A percentile compares a stretch with the other conserved stretches of the same genome.
Evolutionary conservation across 2,329 filamentous ascomycete species (phyloP).

Genomic region (Talaromyces albobiverticillius): DNA sequence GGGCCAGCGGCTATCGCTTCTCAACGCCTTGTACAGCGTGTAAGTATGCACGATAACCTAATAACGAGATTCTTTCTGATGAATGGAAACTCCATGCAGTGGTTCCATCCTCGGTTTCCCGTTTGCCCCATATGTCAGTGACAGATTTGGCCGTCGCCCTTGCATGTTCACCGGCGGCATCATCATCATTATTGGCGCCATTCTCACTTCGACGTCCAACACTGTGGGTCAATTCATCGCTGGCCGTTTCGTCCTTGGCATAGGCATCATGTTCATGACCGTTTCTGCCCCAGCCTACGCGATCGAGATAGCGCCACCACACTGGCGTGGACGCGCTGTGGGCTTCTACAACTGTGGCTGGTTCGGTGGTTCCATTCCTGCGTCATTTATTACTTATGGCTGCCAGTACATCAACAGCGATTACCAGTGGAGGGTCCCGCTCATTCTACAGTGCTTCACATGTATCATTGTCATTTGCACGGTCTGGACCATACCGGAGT

Average conservation of each 20-base stretch:
- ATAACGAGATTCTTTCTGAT: neutral
- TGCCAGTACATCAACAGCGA: constrained; percentile 44
- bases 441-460: constrained; percentile 64
- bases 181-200: constrained; percentile 46
- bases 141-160: constrained; percentile 44
- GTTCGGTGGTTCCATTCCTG: constrained; percentile 53
- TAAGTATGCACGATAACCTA: constrained; percentile 26
- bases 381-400: constrained; percentile 50
- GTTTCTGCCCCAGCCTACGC: constrained; percentile 50
- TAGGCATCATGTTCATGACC: constrained; percentile 49
- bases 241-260: constrained; percentile 48
- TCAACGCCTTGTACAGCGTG: constrained; percentile 49
- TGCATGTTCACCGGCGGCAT: constrained; percentile 47
- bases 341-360: constrained; percentile 55
- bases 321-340: constrained; percentile 51
- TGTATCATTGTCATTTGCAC: constrained; percentile 53
- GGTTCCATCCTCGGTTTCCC: constrained; percentile 36
- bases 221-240: constrained; percentile 43
- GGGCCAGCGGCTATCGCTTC: constrained; percentile 40
- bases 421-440: constrained; percentile 61
- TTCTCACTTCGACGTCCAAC: constrained; percentile 40
- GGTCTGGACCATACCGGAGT: constrained; percentile 66
- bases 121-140: constrained; percentile 46
- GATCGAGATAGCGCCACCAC: constrained; percentile 49
- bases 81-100: constrained; percentile 30